These are phyloP conservation scores for Pseudozyma hubeiensis DNA, from an alignment of 1,284 basidiomycete species.

Conservation along the genomic window DNA sequence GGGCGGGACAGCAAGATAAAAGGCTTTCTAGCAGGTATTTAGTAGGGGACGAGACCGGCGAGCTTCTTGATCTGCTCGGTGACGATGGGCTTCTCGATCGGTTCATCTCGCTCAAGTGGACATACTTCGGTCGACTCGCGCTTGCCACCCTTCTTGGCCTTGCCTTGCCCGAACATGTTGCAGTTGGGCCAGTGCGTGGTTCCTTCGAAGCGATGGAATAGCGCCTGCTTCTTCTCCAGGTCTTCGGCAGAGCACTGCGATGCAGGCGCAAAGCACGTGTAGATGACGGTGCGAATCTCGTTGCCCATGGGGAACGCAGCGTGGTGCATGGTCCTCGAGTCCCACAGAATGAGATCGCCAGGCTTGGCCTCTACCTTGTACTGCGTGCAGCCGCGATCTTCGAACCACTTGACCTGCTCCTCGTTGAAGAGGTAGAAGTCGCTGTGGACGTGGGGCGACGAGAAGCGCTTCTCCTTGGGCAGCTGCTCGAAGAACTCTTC, in stretches of 20 bases:
- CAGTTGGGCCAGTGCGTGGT: conserved; percentile 24
- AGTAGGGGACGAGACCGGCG: conserved; percentile 15
- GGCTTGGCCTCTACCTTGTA: conserved; percentile 59
- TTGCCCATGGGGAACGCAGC: conserved; percentile 14
- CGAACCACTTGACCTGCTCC: conserved; percentile 59
- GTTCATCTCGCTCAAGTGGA: conserved; percentile 15
- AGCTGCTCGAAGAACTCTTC: conserved; percentile 68
- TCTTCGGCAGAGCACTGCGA: conserved; percentile 1
- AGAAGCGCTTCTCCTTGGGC: conserved; percentile 56
- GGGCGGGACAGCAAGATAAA: neutral
- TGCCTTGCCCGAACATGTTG: conserved; percentile 17
- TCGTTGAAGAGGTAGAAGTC: conserved; percentile 66
- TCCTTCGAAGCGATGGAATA: conserved; percentile 5
- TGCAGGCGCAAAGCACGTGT: conserved; percentile 10
- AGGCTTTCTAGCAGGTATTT: neutral
- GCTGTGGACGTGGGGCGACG: conserved; percentile 13
- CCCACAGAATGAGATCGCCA: conserved; percentile 61
- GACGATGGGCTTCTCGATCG: conserved; percentile 15
- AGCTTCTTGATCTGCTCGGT: conserved; percentile 18
- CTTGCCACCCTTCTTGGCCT: conserved; percentile 16
- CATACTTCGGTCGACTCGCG: conserved; percentile 18
- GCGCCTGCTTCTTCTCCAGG: conserved; percentile 10
- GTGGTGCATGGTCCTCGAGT: conserved; percentile 49
- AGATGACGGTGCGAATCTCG: conserved; percentile 32
- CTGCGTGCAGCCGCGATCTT: conserved; percentile 54